phyloP scores from a whole-genome alignment of 345 rosid species.

The Populus tremula region DNA sequence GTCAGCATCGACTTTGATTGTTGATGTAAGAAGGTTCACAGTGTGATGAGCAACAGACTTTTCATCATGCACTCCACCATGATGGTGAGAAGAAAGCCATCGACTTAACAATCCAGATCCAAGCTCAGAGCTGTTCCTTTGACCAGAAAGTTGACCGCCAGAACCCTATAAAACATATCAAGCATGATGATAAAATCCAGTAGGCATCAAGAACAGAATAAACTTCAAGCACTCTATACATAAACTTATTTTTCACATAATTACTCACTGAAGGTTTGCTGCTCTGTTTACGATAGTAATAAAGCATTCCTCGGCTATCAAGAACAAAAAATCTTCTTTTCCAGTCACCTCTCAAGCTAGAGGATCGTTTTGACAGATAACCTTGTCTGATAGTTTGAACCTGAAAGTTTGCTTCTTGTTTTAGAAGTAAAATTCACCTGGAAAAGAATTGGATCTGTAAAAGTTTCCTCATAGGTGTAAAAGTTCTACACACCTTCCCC shows the following conservation, averaged over 20 bases:
- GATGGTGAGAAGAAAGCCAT: conserved; percentile 94
- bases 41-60: conserved; percentile 99
- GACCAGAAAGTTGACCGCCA: conserved; percentile 70
- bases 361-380: conserved; percentile 94
- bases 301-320: conserved; percentile 98
- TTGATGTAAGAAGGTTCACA: conserved; percentile 97
- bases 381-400: conserved; percentile 99
- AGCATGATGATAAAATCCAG: neutral
- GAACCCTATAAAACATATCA: conserved; percentile 51
- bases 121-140: conserved; percentile 91
- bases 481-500: conserved; percentile 69
- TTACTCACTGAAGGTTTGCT: conserved; percentile 83
- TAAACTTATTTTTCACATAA: conserved; percentile 6
- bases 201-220: neutral
- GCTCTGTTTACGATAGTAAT: conserved; percentile 89
- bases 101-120: conserved; percentile 94
- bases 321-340: conserved; percentile 98
- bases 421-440: conserved; percentile 9
- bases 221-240: conserved; percentile 10
- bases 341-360: conserved; percentile 98
- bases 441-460: conserved; percentile 3
- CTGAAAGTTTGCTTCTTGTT: conserved; percentile 33
- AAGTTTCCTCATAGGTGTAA: neutral
- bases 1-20: conserved; percentile 94
- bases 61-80: conserved; percentile 96